phyloP scores from a whole-genome alignment of 306 rosid species.

The Trifolium dubium region DNA sequence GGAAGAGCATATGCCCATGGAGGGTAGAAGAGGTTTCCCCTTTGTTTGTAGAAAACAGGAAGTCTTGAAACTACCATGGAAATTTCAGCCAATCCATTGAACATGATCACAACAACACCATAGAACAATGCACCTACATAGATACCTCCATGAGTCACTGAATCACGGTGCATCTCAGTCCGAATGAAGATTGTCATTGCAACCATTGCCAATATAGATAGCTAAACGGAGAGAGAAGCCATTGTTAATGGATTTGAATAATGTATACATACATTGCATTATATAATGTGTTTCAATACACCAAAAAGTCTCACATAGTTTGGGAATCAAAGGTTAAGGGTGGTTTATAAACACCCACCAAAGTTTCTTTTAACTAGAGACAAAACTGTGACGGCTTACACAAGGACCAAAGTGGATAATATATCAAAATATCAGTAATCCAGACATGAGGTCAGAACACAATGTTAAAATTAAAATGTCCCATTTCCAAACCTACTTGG shows the following conservation, averaged over 20 bases:
- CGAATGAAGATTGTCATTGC: constrained; percentile 61
- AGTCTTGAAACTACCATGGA: constrained; percentile 58
- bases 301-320: too few relatives aligned
- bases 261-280: too few relatives aligned
- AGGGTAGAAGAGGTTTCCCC: constrained; percentile 59
- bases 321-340: neutral
- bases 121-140: constrained; percentile 62
- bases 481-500: constrained; percentile 47
- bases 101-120: constrained; percentile 49
- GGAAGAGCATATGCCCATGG: constrained; percentile 69
- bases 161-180: constrained; percentile 58
- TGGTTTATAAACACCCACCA: neutral
- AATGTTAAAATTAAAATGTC: constrained; percentile 40
- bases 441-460: neutral
- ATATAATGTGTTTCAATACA: too few relatives aligned
- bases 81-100: constrained; percentile 61
- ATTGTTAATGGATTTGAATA: neutral
- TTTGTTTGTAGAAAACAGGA: constrained; percentile 68
- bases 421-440: neutral
- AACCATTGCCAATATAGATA: constrained; percentile 50
- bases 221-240: constrained; percentile 25
- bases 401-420: neutral
- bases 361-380: neutral
- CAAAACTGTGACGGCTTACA: neutral
- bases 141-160: constrained; percentile 52